Evolutionary conservation across 2,329 filamentous ascomycete genomes (phyloP).

Genomic region (Diaporthe sp.): DNA sequence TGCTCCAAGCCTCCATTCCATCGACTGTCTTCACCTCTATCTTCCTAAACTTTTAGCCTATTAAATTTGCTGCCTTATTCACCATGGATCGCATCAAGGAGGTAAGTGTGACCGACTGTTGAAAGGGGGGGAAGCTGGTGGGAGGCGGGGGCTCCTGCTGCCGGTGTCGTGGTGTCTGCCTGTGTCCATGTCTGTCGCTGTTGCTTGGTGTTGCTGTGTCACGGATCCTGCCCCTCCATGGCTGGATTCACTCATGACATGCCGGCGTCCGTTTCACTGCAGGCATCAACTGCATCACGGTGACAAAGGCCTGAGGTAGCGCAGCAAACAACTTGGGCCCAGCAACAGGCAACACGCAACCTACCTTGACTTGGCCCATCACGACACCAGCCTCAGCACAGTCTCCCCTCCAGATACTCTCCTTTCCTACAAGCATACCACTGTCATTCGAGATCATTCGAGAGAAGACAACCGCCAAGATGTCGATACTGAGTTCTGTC

Average conservation of each 20-base stretch:
- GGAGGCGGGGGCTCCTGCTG: conserved; percentile 8
- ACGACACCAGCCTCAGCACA: neutral
- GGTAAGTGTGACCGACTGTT: conserved; percentile 65
- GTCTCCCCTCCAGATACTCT: neutral
- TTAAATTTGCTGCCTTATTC: conserved; percentile 41
- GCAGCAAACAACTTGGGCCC: neutral
- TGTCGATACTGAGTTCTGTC: conserved; percentile 45
- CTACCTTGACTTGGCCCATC: conserved; percentile 3
- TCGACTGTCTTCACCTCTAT: conserved; percentile 30
- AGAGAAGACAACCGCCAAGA: conserved; percentile 35
- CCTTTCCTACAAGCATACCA: neutral
- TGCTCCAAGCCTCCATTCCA: conserved; percentile 43
- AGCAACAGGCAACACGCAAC: conserved; percentile 7
- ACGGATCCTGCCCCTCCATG: conserved; percentile 24
- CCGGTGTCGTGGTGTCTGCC: neutral
- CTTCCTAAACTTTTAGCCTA: conserved; percentile 5
- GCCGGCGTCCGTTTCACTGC: conserved; percentile 4
- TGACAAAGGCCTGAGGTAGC: conserved; percentile 19
- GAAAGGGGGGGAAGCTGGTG: conserved; percentile 33
- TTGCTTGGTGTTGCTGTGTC: conserved; percentile 22
- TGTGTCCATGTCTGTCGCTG: conserved; percentile 5
- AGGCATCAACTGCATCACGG: conserved; percentile 18
- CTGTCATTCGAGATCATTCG: neutral
- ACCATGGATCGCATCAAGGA: conserved; percentile 92
- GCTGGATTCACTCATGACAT: neutral